Conservation (phyloP, 2,329 filamentous ascomycete species). For the Rachicladosporium sp. region DNA sequence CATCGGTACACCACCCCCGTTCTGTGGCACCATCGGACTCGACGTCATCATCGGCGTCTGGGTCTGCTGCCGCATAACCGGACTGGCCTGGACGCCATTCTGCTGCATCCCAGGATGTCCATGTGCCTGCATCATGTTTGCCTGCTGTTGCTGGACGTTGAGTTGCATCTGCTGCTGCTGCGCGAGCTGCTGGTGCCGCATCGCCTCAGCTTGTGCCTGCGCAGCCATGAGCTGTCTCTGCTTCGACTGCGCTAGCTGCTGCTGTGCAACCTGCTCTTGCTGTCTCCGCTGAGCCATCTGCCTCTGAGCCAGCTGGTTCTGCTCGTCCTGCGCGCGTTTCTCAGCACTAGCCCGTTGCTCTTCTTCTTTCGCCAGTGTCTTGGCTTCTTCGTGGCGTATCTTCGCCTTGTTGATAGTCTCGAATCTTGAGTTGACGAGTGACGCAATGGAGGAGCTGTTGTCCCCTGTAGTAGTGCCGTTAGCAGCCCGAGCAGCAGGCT, state of each 20-base stretch:
- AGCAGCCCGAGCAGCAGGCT: slow-evolving; percentile 43
- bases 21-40: slow-evolving; percentile 29
- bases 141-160: slow-evolving; percentile 15
- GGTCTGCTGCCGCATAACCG: slow-evolving; percentile 36
- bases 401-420: slow-evolving; percentile 73
- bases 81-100: slow-evolving; percentile 47
- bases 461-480: slow-evolving; percentile 58
- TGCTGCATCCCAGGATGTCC: slow-evolving; percentile 29
- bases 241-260: slow-evolving; percentile 18
- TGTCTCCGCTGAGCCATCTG: slow-evolving; percentile 38
- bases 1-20: slow-evolving; percentile 33
- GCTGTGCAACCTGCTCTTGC: slow-evolving; percentile 14
- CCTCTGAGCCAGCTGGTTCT: slow-evolving; percentile 32
- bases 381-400: slow-evolving; percentile 44
- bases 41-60: slow-evolving; percentile 32
- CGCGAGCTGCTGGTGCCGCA: slow-evolving; percentile 10
- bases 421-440: slow-evolving; percentile 80
- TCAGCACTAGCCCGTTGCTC: slow-evolving; percentile 38
- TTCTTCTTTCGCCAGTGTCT: slow-evolving; percentile 45
- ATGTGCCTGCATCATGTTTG: slow-evolving; percentile 20
- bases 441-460: slow-evolving; percentile 54
- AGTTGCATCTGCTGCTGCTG: slow-evolving; percentile 12
- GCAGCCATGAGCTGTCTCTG: slow-evolving; percentile 15
- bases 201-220: slow-evolving; percentile 1
- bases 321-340: slow-evolving; percentile 31